A percentile compares a stretch with the other conserved stretches of the same genome.
Evolutionary conservation across 192 early-diverging fungal genomes (phyloP).

Genomic region (Paraglomus brasilianum): DNA sequence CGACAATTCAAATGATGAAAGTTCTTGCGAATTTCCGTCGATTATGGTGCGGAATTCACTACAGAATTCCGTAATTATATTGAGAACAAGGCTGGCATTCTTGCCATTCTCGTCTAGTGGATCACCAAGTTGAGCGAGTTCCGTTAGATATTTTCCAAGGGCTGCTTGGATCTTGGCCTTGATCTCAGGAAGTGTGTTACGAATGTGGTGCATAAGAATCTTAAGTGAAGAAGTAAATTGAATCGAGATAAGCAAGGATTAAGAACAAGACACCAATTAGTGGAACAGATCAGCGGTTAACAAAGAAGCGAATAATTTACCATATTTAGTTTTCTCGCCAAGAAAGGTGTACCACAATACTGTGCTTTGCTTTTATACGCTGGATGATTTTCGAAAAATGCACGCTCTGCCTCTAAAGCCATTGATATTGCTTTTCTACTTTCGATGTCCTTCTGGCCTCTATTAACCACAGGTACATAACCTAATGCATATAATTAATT

Average conservation of each 20-base stretch:
- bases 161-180: constrained; percentile 93
- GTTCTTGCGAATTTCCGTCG: constrained; percentile 93
- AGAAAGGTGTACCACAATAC: constrained; percentile 98
- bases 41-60: constrained; percentile 95
- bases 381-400: constrained; percentile 93
- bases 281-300: background rate
- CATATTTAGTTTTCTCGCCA: constrained; percentile 97
- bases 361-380: constrained; percentile 96
- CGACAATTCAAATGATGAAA: constrained; percentile 91
- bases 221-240: constrained; percentile 30
- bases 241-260: background rate
- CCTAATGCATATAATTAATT: constrained; percentile 46
- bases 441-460: constrained; percentile 98
- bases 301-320: constrained; percentile 38
- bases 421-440: constrained; percentile 82
- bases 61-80: constrained; percentile 98
- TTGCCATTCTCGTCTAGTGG: constrained; percentile 74
- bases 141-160: constrained; percentile 79
- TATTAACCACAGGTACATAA: constrained; percentile 99
- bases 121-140: constrained; percentile 90
- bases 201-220: constrained; percentile 99
- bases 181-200: constrained; percentile 97
- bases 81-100: constrained; percentile 85
- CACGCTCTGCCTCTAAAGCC: constrained; percentile 86
- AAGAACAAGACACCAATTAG: background rate